A percentile compares a stretch with the other conserved stretches of the same genome.
These are phyloP conservation scores for Calonectria pteridis DNA, from an alignment of 2,329 filamentous ascomycete genomes.

Conservation along the genomic window DNA sequence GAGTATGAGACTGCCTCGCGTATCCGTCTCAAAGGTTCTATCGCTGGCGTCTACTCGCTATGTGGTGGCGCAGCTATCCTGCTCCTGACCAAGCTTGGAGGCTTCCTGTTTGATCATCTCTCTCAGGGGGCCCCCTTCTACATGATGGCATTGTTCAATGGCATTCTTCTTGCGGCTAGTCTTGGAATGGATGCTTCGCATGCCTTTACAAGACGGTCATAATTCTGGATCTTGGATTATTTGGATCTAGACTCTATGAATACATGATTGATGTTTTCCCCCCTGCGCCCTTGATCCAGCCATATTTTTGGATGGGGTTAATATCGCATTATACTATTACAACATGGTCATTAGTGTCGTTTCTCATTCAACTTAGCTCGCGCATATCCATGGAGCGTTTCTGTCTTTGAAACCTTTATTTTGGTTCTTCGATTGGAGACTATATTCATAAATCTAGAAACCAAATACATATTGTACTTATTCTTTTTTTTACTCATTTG, in stretches of 20 bases:
- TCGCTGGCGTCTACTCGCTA: slow-evolving; percentile 93
- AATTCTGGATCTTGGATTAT: neutral
- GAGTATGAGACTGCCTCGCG: slow-evolving; percentile 57
- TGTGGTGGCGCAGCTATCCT: slow-evolving; percentile 92
- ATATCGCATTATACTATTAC: neutral
- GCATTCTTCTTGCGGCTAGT: slow-evolving; percentile 71
- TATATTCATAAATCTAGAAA: neutral
- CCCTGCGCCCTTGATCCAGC: neutral
- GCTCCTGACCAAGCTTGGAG: slow-evolving; percentile 90
- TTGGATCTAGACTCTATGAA: slow-evolving; percentile 27
- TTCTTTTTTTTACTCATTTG: neutral
- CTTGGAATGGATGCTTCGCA: slow-evolving; percentile 63
- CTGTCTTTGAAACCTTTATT: neutral
- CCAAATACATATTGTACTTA: neutral
- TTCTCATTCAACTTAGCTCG: neutral
- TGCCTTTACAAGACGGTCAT: slow-evolving; percentile 47
- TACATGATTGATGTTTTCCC: slow-evolving; percentile 28
- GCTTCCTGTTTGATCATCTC: slow-evolving; percentile 83
- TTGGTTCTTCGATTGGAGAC: neutral
- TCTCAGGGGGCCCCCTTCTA: slow-evolving; percentile 88
- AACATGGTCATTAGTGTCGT: neutral
- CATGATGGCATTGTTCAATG: slow-evolving; percentile 93
- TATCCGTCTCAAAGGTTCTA: slow-evolving; percentile 85
- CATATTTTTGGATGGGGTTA: neutral
- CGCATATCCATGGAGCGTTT: slow-evolving; percentile 2